These are phyloP conservation scores for Ceratobasidium papillatum DNA, from an alignment of 1,284 basidiomycete species.

Conservation along the genomic window DNA sequence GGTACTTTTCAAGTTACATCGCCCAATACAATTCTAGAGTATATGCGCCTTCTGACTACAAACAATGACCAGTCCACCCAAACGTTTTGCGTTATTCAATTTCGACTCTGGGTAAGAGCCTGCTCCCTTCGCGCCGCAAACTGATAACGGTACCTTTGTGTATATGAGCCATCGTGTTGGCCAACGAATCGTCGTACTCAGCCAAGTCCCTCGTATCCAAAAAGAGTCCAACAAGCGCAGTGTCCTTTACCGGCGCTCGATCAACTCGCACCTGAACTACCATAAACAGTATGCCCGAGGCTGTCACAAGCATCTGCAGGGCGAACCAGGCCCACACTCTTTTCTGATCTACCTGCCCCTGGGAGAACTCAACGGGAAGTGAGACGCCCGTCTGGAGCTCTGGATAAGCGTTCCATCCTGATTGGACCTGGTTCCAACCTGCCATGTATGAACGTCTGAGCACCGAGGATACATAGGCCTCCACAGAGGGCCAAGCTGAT, in stretches of 20 bases:
- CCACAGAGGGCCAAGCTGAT: neutral
- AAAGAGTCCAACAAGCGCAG: neutral
- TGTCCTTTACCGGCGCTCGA: neutral
- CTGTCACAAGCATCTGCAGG: slow-evolving; percentile 4
- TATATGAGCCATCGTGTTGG: neutral
- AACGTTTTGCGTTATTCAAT: neutral
- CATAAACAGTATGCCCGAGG: slow-evolving; percentile 6
- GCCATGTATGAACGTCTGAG: slow-evolving; percentile 8
- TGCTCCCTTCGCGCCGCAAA: neutral
- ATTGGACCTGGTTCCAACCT: neutral
- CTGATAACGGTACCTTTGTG: neutral
- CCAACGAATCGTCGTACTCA: neutral
- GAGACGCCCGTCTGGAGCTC: neutral
- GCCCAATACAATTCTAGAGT: neutral
- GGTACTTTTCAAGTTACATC: too few relatives aligned
- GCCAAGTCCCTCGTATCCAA: slow-evolving; percentile 5
- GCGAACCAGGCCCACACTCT: slow-evolving; percentile 13
- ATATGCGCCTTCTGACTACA: neutral
- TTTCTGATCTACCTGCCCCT: neutral
- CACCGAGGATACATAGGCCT: neutral
- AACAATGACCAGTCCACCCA: neutral
- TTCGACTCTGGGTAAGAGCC: neutral
- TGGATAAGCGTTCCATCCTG: neutral
- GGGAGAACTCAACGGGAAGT: neutral
- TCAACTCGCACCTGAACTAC: neutral